Conservation (phyloP, 805 yeast species). For the Vanderwaltozyma verrucispora region DNA sequence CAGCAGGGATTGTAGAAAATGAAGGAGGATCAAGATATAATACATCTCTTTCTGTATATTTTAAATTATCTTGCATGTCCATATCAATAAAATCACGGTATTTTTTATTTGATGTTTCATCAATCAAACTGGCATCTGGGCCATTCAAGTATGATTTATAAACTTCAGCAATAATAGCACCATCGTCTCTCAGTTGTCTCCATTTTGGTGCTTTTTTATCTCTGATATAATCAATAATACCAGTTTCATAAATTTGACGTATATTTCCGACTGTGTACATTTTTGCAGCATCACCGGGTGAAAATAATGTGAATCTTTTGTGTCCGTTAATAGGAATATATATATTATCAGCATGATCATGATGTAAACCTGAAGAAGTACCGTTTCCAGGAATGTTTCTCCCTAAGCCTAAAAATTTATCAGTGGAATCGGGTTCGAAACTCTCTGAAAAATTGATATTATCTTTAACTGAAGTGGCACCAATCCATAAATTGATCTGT, state of each 20-base stretch:
- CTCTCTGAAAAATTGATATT: slow-evolving; percentile 6
- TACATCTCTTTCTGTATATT: slow-evolving; percentile 10
- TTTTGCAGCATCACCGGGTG: slow-evolving; percentile 50
- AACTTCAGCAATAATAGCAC: slow-evolving; percentile 43
- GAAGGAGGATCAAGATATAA: slow-evolving; percentile 50
- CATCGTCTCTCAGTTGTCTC: slow-evolving; percentile 52
- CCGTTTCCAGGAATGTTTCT: slow-evolving; percentile 47
- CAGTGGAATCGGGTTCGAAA: slow-evolving; percentile 15
- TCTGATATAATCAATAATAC: slow-evolving; percentile 52
- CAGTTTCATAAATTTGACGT: slow-evolving; percentile 43
- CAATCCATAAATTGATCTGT: slow-evolving; percentile 70
- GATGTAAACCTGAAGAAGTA: slow-evolving; percentile 65
- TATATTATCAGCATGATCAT: slow-evolving; percentile 71
- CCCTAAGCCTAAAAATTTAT: slow-evolving; percentile 36
- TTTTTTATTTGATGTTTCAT: slow-evolving; percentile 12
- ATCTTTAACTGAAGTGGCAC: slow-evolving; percentile 28
- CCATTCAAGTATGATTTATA: slow-evolving; percentile 34
- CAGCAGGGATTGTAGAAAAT: slow-evolving; percentile 54
- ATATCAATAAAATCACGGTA: slow-evolving; percentile 21
- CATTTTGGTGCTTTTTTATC: slow-evolving; percentile 52
- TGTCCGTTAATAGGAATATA: slow-evolving; percentile 51
- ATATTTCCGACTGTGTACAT: slow-evolving; percentile 58
- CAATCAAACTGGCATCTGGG: slow-evolving; percentile 16
- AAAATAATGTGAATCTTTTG: slow-evolving; percentile 56
- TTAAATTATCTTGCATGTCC: slow-evolving; percentile 18